Conservation (phyloP, 768 basidiomycete genomes). For the Pulveroboletus frians region DNA sequence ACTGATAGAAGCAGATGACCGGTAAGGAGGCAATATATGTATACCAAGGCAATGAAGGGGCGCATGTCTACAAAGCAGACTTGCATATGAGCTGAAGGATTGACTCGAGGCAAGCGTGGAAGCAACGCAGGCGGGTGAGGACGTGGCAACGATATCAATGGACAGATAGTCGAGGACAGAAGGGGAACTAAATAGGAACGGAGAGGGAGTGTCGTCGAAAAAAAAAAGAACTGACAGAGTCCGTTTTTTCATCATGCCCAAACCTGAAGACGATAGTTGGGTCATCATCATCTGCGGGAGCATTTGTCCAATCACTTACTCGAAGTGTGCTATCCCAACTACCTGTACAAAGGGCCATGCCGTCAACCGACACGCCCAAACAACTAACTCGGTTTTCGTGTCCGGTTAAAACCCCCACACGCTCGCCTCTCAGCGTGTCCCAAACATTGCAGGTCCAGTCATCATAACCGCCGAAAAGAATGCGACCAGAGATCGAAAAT, state of each 20-base stretch:
- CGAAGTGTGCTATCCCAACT: slow-evolving; percentile 97
- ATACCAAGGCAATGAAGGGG: slow-evolving; percentile 32
- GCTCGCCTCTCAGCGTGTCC: slow-evolving; percentile 98
- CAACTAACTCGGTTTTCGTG: slow-evolving; percentile 98
- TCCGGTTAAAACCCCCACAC: slow-evolving; percentile 94
- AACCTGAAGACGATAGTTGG: slow-evolving; percentile 45
- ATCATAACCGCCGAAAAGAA: slow-evolving; percentile 97
- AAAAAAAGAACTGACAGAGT: slow-evolving; percentile 11
- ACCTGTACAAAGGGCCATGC: slow-evolving; percentile 98
- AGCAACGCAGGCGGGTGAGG: slow-evolving; percentile 48
- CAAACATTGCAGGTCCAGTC: slow-evolving; percentile 99
- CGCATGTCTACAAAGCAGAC: slow-evolving; percentile 31
- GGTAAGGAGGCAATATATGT: slow-evolving; percentile 34
- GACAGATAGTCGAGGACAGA: slow-evolving; percentile 31
- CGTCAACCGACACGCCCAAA: slow-evolving; percentile 91
- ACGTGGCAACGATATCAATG: slow-evolving; percentile 48
- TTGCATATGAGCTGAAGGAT: slow-evolving; percentile 48
- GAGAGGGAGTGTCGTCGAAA: slow-evolving; percentile 20
- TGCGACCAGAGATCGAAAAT: slow-evolving; percentile 95
- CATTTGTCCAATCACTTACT: slow-evolving; percentile 44
- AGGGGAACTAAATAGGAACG: slow-evolving; percentile 20
- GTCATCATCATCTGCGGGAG: background rate
- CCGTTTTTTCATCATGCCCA: slow-evolving; percentile 62
- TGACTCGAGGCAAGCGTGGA: slow-evolving; percentile 52
- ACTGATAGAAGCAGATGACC: slow-evolving; percentile 28